Conservation (phyloP, 805 yeast genomes). For the Metschnikowia orientalis region DNA sequence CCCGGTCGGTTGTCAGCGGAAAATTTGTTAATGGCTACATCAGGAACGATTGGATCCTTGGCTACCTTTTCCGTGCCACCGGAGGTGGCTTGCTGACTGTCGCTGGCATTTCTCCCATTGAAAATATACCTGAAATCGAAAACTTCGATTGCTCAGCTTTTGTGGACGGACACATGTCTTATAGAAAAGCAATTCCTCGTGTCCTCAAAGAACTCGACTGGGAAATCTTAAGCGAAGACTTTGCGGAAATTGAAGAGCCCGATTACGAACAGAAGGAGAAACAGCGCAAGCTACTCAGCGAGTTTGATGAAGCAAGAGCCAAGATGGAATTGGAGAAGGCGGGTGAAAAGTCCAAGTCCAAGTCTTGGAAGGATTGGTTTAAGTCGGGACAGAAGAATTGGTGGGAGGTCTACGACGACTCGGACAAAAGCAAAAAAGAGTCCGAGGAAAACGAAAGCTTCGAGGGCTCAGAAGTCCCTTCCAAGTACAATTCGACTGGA, state of each 20-base stretch:
- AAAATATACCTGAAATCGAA: constrained; percentile 59
- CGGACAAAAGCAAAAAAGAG: constrained; percentile 5
- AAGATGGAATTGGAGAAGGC: constrained; percentile 47
- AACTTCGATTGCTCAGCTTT: constrained; percentile 81
- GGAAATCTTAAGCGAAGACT: constrained; percentile 84
- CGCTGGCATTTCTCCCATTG: constrained; percentile 81
- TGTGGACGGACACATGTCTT: constrained; percentile 97
- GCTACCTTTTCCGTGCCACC: constrained; percentile 91
- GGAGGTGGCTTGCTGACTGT: constrained; percentile 91
- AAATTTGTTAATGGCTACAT: constrained; percentile 87
- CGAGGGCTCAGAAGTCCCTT: constrained; percentile 17
- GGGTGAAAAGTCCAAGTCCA: constrained; percentile 27
- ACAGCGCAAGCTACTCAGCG: constrained; percentile 75
- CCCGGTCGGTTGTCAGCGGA: constrained; percentile 85
- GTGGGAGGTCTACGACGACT: constrained; percentile 52
- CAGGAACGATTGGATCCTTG: constrained; percentile 91
- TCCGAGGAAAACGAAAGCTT: constrained; percentile 3
- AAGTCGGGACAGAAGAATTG: constrained; percentile 48
- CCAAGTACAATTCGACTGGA: constrained; percentile 11
- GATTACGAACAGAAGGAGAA: constrained; percentile 83
- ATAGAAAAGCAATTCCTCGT: constrained; percentile 88
- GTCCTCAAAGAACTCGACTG: constrained; percentile 65
- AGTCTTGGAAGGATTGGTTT: constrained; percentile 48
- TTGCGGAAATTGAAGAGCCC: constrained; percentile 93
- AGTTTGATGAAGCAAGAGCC: constrained; percentile 80